Conservation (phyloP, 2,329 filamentous ascomycete genomes). For the Cytospora piceae region DNA sequence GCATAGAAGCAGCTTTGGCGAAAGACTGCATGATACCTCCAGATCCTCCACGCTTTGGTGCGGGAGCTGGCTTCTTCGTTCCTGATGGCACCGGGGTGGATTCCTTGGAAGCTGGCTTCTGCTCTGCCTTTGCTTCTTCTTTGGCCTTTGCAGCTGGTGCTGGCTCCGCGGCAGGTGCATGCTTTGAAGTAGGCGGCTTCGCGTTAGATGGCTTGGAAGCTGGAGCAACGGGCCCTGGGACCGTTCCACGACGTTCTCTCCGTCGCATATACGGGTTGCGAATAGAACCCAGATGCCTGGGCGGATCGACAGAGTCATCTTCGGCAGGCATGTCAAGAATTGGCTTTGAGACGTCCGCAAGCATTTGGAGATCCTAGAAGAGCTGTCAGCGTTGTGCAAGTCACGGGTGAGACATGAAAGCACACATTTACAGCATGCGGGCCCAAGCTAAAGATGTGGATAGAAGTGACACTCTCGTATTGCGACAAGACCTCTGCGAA, state of each 20-base stretch:
- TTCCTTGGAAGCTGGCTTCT: constrained; percentile 43
- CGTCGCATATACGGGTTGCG: constrained; percentile 68
- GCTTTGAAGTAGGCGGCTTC: constrained; percentile 37
- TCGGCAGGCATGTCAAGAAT: constrained; percentile 57
- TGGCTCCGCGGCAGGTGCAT: constrained; percentile 33
- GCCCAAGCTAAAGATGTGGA: constrained; percentile 87
- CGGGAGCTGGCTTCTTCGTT: constrained; percentile 44
- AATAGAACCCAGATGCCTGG: constrained; percentile 73
- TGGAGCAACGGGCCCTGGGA: constrained; percentile 36
- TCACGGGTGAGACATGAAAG: not conserved
- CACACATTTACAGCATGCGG: constrained; percentile 67
- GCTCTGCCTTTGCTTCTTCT: constrained; percentile 42
- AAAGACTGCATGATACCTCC: constrained; percentile 78
- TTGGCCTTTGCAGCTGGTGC: constrained; percentile 37
- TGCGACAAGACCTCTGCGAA: constrained; percentile 63
- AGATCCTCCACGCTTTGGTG: constrained; percentile 62
- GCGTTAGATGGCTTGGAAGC: constrained; percentile 38
- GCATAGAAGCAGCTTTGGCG: constrained; percentile 61
- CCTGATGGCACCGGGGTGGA: constrained; percentile 36
- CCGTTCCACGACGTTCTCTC: constrained; percentile 48
- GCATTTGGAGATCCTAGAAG: constrained; percentile 62
- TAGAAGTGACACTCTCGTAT: constrained; percentile 74
- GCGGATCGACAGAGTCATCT: constrained; percentile 62
- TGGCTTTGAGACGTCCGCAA: constrained; percentile 72
- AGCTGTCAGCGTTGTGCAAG: constrained; percentile 12